Percentiles rank a stretch among this genome's conserved stretches.
phyloP scores from a whole-genome alignment of 1,284 basidiomycete species.

The Papiliotrema fonsecae region DNA sequence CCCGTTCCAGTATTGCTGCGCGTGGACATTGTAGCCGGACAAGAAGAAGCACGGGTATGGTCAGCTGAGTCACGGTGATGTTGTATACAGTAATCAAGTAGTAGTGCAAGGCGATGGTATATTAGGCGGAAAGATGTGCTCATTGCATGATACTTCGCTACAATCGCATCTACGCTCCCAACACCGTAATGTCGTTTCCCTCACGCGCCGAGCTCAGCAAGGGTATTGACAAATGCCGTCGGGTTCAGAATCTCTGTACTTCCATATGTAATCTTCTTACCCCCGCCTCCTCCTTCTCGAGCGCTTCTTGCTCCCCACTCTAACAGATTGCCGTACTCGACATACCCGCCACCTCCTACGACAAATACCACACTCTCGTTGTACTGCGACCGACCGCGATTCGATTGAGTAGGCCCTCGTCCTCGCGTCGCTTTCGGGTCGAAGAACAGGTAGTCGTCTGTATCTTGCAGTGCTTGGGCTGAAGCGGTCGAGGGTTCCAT shows the following conservation, averaged over 20 bases:
- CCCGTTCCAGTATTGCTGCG: slow-evolving; percentile 68
- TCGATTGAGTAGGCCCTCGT: slow-evolving; percentile 51
- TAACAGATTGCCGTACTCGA: slow-evolving; percentile 93
- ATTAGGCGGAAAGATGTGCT: no score
- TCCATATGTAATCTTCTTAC: slow-evolving; percentile 86
- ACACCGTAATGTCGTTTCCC: no score
- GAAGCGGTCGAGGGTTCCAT: slow-evolving; percentile 94
- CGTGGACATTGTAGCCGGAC: slow-evolving; percentile 65
- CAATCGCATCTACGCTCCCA: slow-evolving; percentile 5
- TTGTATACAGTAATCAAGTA: no score
- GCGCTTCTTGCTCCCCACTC: slow-evolving; percentile 74
- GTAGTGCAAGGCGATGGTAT: no score
- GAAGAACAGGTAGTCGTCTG: slow-evolving; percentile 91
- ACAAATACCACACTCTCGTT: slow-evolving; percentile 87
- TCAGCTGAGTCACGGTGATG: not conserved
- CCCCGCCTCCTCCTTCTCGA: slow-evolving; percentile 48
- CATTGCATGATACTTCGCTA: not conserved
- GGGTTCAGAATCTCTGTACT: slow-evolving; percentile 94
- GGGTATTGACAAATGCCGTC: slow-evolving; percentile 63
- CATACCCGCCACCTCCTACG: slow-evolving; percentile 94
- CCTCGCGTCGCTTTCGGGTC: slow-evolving; percentile 74
- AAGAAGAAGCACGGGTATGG: slow-evolving; percentile 54
- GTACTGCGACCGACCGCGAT: slow-evolving; percentile 57
- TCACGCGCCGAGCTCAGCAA: slow-evolving; percentile 40
- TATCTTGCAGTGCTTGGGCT: slow-evolving; percentile 88